Conservation (phyloP, 2,329 filamentous ascomycete genomes). For the Zarea fungicola region DNA sequence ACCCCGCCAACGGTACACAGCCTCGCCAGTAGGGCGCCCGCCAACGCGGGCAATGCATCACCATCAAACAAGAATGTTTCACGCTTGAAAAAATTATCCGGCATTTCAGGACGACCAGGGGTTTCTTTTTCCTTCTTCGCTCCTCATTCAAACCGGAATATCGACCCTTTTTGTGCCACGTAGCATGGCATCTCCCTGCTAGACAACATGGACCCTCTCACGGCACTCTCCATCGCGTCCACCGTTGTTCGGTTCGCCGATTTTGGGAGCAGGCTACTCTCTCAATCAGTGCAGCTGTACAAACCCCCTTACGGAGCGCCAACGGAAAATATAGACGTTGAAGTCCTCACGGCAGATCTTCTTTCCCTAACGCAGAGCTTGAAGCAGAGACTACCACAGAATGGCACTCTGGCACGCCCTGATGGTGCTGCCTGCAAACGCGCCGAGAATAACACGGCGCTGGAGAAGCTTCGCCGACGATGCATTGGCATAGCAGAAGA, state of each 20-base stretch:
- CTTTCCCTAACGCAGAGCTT: conserved; percentile 2
- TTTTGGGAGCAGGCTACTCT: conserved; percentile 1
- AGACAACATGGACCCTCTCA: conserved; percentile 4
- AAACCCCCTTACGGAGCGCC: not conserved
- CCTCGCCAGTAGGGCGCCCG: no score
- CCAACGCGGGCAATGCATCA: no score
- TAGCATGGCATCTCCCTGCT: not conserved
- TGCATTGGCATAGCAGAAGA: not conserved
- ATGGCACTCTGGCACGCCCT: not conserved
- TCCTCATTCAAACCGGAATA: no score
- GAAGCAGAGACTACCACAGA: not conserved
- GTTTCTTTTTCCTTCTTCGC: no score
- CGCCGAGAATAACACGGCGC: not conserved
- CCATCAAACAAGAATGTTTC: no score
- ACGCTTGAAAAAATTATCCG: no score
- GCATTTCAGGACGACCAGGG: no score
- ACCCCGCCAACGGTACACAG: no score
- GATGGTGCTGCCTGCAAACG: no score
- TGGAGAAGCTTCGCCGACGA: not conserved
- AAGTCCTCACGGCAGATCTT: not conserved
- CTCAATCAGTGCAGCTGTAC: not conserved
- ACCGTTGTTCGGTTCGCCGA: not conserved
- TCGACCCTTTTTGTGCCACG: no score
- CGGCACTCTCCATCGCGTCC: conserved; percentile 6
- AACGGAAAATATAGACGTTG: not conserved